phyloP scores from a whole-genome alignment of 345 rosid species.

The Mangifera indica region DNA sequence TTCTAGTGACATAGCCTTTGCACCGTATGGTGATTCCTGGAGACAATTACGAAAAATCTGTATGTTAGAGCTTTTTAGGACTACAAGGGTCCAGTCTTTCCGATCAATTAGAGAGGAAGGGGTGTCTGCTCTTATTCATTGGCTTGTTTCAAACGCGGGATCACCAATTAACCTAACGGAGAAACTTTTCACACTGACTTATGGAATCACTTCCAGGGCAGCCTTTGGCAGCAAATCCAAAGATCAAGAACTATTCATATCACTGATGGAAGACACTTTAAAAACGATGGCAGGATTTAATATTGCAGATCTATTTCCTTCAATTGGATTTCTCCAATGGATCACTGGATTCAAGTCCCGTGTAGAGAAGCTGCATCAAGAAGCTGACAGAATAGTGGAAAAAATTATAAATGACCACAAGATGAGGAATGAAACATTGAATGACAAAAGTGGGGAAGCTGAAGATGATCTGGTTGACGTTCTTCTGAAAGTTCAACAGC shows the following conservation, averaged over 20 bases:
- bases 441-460: not conserved
- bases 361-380: slow-evolving; percentile 15
- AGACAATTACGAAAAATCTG: slow-evolving; percentile 14
- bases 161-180: slow-evolving; percentile 1
- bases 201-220: slow-evolving; percentile 4
- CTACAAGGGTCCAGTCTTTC: not conserved
- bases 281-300: not conserved
- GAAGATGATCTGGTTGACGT: slow-evolving; percentile 27
- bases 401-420: slow-evolving; percentile 18
- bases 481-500: slow-evolving; percentile 19
- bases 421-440: not conserved
- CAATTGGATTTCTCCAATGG: slow-evolving; percentile 15
- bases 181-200: not conserved
- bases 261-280: not conserved
- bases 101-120: slow-evolving; percentile 23
- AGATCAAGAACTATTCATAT: not conserved
- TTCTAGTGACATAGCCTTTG: slow-evolving; percentile 1
- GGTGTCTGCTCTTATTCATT: slow-evolving; percentile 1
- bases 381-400: slow-evolving; percentile 17
- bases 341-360: slow-evolving; percentile 14
- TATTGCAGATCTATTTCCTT: slow-evolving; percentile 31
- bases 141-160: not conserved
- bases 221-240: slow-evolving; percentile 5
- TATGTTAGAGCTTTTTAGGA: not conserved
- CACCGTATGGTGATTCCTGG: slow-evolving; percentile 19